These are phyloP conservation scores for Styphnolobium japonicum DNA, from an alignment of 306 rosid genomes.

Conservation along the genomic window DNA sequence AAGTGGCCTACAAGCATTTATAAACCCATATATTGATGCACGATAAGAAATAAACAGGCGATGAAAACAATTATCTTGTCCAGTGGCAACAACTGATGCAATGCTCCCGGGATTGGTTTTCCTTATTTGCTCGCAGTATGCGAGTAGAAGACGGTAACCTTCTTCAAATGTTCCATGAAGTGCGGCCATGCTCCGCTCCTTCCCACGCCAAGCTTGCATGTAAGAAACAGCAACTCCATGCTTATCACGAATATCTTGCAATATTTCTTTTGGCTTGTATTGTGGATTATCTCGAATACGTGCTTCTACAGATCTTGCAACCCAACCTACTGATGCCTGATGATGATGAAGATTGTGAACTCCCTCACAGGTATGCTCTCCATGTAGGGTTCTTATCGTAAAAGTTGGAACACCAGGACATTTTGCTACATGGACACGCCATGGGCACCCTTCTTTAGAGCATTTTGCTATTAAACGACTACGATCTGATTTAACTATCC, in stretches of 20 bases:
- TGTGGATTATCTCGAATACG: constrained; percentile 94
- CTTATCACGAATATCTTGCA: constrained; percentile 93
- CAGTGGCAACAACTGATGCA: constrained; percentile 89
- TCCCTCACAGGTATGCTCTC: constrained; percentile 96
- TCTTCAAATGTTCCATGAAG: constrained; percentile 99
- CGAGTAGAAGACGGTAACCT: constrained; percentile 89
- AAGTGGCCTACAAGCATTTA: constrained; percentile 97
- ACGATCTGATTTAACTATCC: constrained; percentile 97
- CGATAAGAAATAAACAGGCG: constrained; percentile 84
- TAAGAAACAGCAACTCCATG: constrained; percentile 99
- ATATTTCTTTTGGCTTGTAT: constrained; percentile 89
- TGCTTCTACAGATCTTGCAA: constrained; percentile 96
- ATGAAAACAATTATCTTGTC: constrained; percentile 90
- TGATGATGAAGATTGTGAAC: constrained; percentile 94
- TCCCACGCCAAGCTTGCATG: constrained; percentile 99
- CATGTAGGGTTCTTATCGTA: constrained; percentile 85
- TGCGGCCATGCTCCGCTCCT: constrained; percentile 99
- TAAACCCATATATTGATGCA: constrained; percentile 90
- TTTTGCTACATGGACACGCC: constrained; percentile 99
- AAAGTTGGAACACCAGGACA: constrained; percentile 97
- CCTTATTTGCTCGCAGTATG: constrained; percentile 89
- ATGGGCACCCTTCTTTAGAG: constrained; percentile 98
- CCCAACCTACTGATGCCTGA: constrained; percentile 99
- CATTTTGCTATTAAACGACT: constrained; percentile 98
- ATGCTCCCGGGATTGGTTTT: constrained; percentile 91